Conservation (phyloP, 176 grass and related monocot genomes). For the Rhynchospora pubera region DNA sequence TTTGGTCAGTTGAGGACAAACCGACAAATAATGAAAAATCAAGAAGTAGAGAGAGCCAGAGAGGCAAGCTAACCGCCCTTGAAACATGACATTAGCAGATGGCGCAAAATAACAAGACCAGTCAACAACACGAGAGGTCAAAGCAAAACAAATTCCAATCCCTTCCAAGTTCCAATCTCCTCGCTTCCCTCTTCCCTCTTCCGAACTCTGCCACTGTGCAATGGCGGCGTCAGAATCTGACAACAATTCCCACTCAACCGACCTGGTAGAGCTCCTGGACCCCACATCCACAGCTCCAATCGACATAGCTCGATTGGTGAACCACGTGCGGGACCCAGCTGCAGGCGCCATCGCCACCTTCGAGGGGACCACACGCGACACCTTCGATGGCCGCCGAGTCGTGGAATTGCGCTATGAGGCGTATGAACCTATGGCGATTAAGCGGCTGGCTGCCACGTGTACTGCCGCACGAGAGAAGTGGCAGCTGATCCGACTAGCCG, state of each 20-base stretch:
- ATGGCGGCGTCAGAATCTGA: slow-evolving; percentile 15
- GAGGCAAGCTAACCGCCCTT: no score
- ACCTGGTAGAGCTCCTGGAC: slow-evolving; percentile 73
- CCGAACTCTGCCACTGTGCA: slow-evolving; percentile 3
- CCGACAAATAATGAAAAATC: no score
- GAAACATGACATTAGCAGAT: no score
- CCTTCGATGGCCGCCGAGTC: slow-evolving; percentile 69
- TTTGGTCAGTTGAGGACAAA: no score
- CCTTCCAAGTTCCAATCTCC: no score
- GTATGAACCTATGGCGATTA: slow-evolving; percentile 68
- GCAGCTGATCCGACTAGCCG: slow-evolving; percentile 51
- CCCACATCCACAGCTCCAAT: slow-evolving; percentile 33
- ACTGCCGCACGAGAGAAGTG: slow-evolving; percentile 39
- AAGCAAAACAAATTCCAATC: neutral
- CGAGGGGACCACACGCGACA: slow-evolving; percentile 78
- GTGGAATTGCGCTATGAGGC: slow-evolving; percentile 93
- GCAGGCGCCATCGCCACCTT: slow-evolving; percentile 93
- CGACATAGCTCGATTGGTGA: slow-evolving; percentile 47
- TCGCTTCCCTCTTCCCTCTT: slow-evolving; percentile 20
- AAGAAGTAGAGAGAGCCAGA: no score
- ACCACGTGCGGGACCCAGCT: slow-evolving; percentile 68
- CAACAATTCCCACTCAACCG: neutral
- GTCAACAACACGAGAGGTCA: neutral
- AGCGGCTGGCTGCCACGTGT: slow-evolving; percentile 42
- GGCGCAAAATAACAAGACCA: neutral